Evolutionary conservation across 1,139 yeast genomes (phyloP).

Genomic region (Magnusiomyces paraingens): DNA sequence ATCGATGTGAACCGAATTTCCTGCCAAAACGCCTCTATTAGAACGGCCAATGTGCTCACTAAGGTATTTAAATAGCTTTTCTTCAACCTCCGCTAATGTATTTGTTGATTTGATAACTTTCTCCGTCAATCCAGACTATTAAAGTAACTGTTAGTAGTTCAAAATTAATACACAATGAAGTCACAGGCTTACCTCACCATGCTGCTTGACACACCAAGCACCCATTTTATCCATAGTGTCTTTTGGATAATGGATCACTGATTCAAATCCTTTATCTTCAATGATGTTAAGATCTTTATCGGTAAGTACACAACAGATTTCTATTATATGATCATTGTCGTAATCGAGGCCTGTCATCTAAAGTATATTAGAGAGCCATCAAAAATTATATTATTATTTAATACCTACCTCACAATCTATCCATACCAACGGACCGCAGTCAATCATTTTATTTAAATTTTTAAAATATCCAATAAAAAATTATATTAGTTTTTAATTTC

Average conservation of each 20-base stretch:
- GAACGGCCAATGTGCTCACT: conserved; percentile 46
- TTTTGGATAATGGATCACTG: conserved; percentile 68
- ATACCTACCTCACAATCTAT: conserved; percentile 58
- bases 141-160: neutral
- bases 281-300: conserved; percentile 68
- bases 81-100: conserved; percentile 54
- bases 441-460: conserved; percentile 14
- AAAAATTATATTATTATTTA: conserved; percentile 24
- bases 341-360: conserved; percentile 87
- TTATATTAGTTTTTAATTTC: too few relatives aligned
- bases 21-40: conserved; percentile 67
- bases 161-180: neutral
- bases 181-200: conserved; percentile 41
- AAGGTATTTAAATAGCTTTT: conserved; percentile 57
- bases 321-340: conserved; percentile 68
- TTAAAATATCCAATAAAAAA: too few relatives aligned
- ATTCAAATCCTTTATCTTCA: conserved; percentile 67
- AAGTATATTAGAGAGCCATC: conserved; percentile 10
- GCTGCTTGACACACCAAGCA: conserved; percentile 81
- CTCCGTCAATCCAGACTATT: conserved; percentile 63
- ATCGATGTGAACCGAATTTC: conserved; percentile 91
- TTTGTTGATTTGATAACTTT: conserved; percentile 53
- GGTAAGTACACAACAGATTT: conserved; percentile 84
- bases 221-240: conserved; percentile 63
- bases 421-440: conserved; percentile 54